Evolutionary conservation across 306 rosid genomes (phyloP).

Genomic region (Adenanthera pavonina): DNA sequence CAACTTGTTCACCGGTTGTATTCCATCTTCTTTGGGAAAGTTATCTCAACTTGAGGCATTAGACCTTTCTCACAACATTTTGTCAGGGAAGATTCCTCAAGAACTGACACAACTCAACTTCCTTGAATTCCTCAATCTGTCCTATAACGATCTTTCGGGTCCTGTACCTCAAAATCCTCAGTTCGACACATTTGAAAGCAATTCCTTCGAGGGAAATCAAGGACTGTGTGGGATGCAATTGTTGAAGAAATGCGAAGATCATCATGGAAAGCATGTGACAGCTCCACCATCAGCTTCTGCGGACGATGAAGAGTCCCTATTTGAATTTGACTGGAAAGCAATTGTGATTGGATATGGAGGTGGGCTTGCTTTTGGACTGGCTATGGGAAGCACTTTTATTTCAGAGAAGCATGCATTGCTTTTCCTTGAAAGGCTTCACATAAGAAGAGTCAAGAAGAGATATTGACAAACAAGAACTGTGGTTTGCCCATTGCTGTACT

Average conservation of each 20-base stretch:
- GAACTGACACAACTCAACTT: conserved; percentile 28
- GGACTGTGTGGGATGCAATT: conserved; percentile 39
- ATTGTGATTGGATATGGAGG: conserved; percentile 32
- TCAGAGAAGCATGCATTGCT: background rate
- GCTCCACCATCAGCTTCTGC: background rate
- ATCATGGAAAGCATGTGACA: too few species aligned
- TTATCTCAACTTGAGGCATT: conserved; percentile 33
- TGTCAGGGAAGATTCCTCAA: conserved; percentile 35
- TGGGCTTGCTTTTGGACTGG: conserved; percentile 31
- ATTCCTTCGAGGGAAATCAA: conserved; percentile 37
- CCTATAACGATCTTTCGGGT: conserved; percentile 32
- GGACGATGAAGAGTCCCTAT: conserved; percentile 16
- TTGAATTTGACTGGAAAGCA: conserved; percentile 2
- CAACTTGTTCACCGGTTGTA: conserved; percentile 23
- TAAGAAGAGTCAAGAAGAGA: too few species aligned
- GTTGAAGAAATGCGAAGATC: conserved; percentile 14
- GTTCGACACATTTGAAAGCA: background rate
- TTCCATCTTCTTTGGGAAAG: conserved; percentile 43
- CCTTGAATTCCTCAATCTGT: conserved; percentile 35
- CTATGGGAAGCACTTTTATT: conserved; percentile 17
- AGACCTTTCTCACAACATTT: conserved; percentile 37
- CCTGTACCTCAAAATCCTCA: conserved; percentile 25
- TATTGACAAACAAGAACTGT: too few species aligned
- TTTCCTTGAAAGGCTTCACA: too few species aligned
- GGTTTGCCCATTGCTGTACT: too few species aligned